Percentiles rank a stretch among this genome's conserved stretches.
These are phyloP conservation scores for Aspergillus sp. DNA, from an alignment of 2,329 filamentous ascomycete species.

Conservation along the genomic window DNA sequence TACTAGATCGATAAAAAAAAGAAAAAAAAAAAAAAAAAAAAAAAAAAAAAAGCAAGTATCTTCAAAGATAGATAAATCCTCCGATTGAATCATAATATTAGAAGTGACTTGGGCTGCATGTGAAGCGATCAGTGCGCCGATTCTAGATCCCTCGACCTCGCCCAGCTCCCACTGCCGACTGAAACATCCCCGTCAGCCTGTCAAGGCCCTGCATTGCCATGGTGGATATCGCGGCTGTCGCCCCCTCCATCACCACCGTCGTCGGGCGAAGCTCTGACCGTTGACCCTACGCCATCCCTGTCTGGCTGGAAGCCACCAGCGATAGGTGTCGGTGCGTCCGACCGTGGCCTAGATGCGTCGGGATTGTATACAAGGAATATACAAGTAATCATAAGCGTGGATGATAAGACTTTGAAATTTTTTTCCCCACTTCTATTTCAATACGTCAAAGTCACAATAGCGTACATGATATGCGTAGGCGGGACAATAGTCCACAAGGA, in stretches of 20 bases:
- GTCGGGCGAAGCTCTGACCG: background rate
- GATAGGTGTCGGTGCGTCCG: conserved; percentile 8
- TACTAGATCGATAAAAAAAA: too few species aligned
- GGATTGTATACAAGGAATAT: background rate
- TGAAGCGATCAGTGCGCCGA: conserved; percentile 17
- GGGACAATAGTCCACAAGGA: conserved; percentile 13
- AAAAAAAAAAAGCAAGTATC: background rate
- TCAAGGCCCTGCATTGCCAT: background rate
- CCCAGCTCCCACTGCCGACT: conserved; percentile 4
- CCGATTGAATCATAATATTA: background rate
- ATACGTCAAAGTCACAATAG: conserved; percentile 9
- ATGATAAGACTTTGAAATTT: background rate
- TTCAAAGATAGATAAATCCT: background rate
- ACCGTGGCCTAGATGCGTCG: background rate
- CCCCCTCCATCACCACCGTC: background rate
- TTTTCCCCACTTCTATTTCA: conserved; percentile 5
- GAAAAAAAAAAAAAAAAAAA: background rate
- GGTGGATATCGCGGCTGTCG: background rate
- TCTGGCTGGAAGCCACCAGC: background rate
- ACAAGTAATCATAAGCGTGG: background rate
- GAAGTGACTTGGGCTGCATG: conserved; percentile 1
- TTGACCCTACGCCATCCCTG: background rate
- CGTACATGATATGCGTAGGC: conserved; percentile 15
- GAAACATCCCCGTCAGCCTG: background rate
- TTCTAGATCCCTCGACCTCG: conserved; percentile 18